Base-by-base conservation (phyloP, 768 basidiomycete species). In the Tulasnella sp. region DNA sequence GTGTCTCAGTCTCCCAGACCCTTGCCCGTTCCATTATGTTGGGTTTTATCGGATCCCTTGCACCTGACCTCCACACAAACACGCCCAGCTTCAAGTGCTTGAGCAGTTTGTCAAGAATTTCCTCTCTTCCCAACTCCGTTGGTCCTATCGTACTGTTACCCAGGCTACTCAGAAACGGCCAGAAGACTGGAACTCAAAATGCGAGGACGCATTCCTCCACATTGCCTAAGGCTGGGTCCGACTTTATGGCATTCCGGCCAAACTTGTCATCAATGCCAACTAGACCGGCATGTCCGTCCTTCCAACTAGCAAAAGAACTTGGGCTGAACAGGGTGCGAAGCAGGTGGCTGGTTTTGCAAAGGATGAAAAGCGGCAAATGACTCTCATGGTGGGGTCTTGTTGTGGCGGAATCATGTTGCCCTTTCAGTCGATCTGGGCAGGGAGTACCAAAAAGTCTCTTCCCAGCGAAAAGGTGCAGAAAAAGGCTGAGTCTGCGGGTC, bases 331-430 rank as follows among this genome's bases (percentile, higher is more conserved):
- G 17, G 79, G 82, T 6, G 70, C 78, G 2, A 58, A 76, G 14
- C 82, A 83, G 67, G 82, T 84, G 25, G 77, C 81, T 37, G 79
- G 81, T 70, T 31, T 78, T 31, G 79, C 78, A 0, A 78, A 80
- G 36, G 82, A 83, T 25, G 80, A 84, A 71, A 84, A 83, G 77
- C 78, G 78, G 1, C 82, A 82, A 0, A 83, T 79, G 69, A 84
- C 82, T 4, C 54, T 84, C 1, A 74, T 79, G 68, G 82, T 84
- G 0, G 79, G 82, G 0, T 80, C 77, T 15, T 79, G 80, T 0
- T 72, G 81, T 2, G 75, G 75, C 5, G 83, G 83, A 0, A 77
- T 79, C 11, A 76, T 83, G 9, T 77, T 84, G 1, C 83, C 83
- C 1, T 82, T 83, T 67, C 83, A 84, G 73, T 79, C 80, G 9